These are phyloP conservation scores for Penicillium sp. DNA, from an alignment of 2,329 filamentous ascomycete genomes.

Conservation along the genomic window DNA sequence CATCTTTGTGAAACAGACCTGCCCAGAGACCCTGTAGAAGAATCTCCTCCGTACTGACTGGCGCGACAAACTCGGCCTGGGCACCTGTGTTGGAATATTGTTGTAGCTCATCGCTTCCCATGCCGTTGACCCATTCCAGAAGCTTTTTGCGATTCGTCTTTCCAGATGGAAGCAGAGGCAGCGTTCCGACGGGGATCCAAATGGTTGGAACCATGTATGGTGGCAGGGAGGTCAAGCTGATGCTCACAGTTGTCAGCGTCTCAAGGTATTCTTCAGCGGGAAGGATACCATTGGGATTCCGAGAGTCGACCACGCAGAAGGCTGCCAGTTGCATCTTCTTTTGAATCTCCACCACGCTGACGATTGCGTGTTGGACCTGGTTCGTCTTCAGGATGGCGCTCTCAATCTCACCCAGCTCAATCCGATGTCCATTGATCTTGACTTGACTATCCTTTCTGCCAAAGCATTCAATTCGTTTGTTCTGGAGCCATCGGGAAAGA, in stretches of 20 bases:
- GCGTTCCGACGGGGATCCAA: background rate
- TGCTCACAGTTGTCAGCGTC: background rate
- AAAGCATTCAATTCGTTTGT: background rate
- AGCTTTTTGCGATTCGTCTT: background rate
- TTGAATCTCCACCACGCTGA: background rate
- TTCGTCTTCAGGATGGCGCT: constrained; percentile 4
- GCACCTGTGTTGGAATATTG: no score
- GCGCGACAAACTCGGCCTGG: no score
- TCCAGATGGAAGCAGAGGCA: background rate
- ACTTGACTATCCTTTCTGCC: constrained; percentile 53
- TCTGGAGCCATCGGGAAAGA: no score
- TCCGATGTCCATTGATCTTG: constrained; percentile 56
- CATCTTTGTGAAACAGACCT: background rate
- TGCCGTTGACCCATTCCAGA: no score
- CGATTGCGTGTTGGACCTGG: background rate
- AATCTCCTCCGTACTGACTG: no score
- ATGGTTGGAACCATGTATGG: constrained; percentile 5
- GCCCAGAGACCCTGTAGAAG: no score
- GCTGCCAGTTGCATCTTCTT: constrained; percentile 9
- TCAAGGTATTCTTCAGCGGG: constrained; percentile 2
- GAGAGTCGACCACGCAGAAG: constrained; percentile 2
- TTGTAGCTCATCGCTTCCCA: no score
- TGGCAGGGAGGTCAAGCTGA: constrained; percentile 1
- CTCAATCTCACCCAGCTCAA: constrained; percentile 47
- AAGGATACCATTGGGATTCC: constrained; percentile 1